A percentile compares a stretch with the other conserved stretches of the same genome.
These are phyloP conservation scores for Exophiala mesophila DNA, from an alignment of 2,329 filamentous ascomycete species.

Conservation along the genomic window DNA sequence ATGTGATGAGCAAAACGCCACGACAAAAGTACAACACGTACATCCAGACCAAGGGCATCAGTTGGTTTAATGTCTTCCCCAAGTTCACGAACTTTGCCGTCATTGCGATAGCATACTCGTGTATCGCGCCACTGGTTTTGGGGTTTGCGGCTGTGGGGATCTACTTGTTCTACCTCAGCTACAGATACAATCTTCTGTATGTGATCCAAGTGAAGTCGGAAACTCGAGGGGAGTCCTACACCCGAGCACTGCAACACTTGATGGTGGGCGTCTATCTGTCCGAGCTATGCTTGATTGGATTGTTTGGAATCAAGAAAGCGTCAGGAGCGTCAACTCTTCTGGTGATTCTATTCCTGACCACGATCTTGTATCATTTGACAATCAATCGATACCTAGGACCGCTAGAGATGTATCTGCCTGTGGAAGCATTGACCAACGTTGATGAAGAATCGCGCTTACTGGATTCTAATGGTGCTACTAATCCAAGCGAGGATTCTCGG, in stretches of 20 bases:
- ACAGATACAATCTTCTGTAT: conserved; percentile 85
- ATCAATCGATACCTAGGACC: conserved; percentile 44
- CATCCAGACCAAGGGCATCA: conserved; percentile 67
- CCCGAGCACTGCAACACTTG: conserved; percentile 77
- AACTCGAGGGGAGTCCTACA: conserved; percentile 83
- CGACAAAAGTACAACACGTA: conserved; percentile 71
- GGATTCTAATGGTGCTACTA: conserved; percentile 1
- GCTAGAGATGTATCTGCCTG: conserved; percentile 63
- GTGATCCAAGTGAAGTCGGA: conserved; percentile 77
- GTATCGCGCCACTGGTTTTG: conserved; percentile 79
- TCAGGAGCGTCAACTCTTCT: conserved; percentile 66
- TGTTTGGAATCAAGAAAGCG: conserved; percentile 56
- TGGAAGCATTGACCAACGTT: conserved; percentile 46
- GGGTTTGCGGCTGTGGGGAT: conserved; percentile 76
- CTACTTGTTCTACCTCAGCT: conserved; percentile 75
- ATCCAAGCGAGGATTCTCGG: conserved; percentile 9
- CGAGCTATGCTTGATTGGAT: conserved; percentile 76
- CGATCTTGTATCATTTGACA: conserved; percentile 65
- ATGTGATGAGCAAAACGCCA: conserved; percentile 54
- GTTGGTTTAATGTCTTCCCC: conserved; percentile 78
- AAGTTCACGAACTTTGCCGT: conserved; percentile 81
- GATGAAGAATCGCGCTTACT: conserved; percentile 29
- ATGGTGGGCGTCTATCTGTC: conserved; percentile 80
- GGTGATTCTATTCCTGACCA: conserved; percentile 69
- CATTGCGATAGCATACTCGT: conserved; percentile 79